Base-by-base conservation (phyloP, 2,329 filamentous ascomycete genomes). In the Rachicladosporium sp. region DNA sequence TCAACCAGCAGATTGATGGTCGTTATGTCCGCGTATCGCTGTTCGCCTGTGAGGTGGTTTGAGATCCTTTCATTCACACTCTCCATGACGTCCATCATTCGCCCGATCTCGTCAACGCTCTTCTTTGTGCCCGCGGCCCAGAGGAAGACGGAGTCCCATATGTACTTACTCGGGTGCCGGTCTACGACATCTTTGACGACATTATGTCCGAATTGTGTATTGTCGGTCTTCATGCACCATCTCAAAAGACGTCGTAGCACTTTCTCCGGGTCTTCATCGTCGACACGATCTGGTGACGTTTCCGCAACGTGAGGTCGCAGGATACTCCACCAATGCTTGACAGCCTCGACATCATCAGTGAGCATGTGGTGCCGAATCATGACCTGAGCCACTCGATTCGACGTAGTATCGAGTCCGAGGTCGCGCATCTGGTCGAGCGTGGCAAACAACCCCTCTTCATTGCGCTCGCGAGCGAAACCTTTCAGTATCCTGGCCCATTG, bases 1-100 rank as follows among this genome's bases (percentile, higher is more conserved):
- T 75, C 71, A 11, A 96, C 70, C 19, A 96, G 69, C 4, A 68
- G 65, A 53, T 96, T 93, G 51, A 96, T 77, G 4, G 82, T 86
- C 3, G 71, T 62, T 6, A 78, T 78, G 40, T 84, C 79, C 0
- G 86, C 76, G 5, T 52, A 41, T 10, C 64, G 62, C 41, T 66
- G 56, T 41, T 70, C 58, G 43, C 68, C 57, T 38, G 64, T 52
- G n/a, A n/a, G n/a, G n/a, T n/a, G n/a, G 35, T 68, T 63, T 30
- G 64, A 59, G 31, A 41, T 41, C 13, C 35, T 21, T 10, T 50
- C 40, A 38, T 56, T 54, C 6, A 50, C 47, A 6, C 47, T 42
- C 37, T 67, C 59, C 70, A 86, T 80, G 12, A 78, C 68, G 33
- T 73, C 66, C 43, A 91, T 73, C 75, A 88, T 86, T 47, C 78